A percentile compares a stretch with the other conserved stretches of the same genome.
phyloP scores from a whole-genome alignment of 1,284 basidiomycete genomes.

The Puccinia novopanici region DNA sequence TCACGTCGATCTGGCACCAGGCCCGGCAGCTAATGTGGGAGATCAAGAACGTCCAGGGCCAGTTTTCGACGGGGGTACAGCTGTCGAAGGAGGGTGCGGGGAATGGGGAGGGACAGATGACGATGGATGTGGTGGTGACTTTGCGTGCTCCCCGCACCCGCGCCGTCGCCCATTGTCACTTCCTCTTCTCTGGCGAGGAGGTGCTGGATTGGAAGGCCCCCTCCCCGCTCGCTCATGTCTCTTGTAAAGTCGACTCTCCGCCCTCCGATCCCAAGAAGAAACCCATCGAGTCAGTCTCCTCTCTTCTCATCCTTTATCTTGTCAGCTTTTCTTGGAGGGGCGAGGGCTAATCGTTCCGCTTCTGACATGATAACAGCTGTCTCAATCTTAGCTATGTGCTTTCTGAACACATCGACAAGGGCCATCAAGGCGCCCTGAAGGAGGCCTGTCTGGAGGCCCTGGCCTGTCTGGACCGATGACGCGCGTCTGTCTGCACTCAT shows the following conservation, averaged over 20 bases:
- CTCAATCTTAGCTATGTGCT: conserved; percentile 20
- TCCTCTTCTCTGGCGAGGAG: conserved; percentile 43
- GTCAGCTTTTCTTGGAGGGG: not conserved
- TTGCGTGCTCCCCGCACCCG: not conserved
- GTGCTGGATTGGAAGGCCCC: conserved; percentile 8
- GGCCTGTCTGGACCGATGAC: not conserved
- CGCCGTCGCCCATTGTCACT: conserved; percentile 12
- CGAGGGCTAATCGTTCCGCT: not conserved
- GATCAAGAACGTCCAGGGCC: conserved; percentile 12
- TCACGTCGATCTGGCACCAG: conserved; percentile 44
- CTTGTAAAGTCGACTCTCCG: conserved; percentile 15
- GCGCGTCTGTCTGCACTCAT: not conserved
- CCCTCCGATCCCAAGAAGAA: not conserved
- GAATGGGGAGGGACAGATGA: not conserved
- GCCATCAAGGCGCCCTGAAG: conserved; percentile 12
- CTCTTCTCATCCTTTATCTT: not conserved
- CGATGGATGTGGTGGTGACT: conserved; percentile 21
- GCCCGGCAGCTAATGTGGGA: conserved; percentile 29
- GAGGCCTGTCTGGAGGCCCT: conserved; percentile 32
- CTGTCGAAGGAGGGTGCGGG: not conserved
- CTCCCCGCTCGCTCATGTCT: conserved; percentile 15
- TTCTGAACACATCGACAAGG: conserved; percentile 27
- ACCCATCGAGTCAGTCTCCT: conserved; percentile 20
- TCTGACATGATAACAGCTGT: not conserved
- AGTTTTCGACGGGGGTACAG: conserved; percentile 15